Evolutionary conservation across 2,329 filamentous ascomycete species (phyloP).

Genomic region (Trichoderma pleuroti): DNA sequence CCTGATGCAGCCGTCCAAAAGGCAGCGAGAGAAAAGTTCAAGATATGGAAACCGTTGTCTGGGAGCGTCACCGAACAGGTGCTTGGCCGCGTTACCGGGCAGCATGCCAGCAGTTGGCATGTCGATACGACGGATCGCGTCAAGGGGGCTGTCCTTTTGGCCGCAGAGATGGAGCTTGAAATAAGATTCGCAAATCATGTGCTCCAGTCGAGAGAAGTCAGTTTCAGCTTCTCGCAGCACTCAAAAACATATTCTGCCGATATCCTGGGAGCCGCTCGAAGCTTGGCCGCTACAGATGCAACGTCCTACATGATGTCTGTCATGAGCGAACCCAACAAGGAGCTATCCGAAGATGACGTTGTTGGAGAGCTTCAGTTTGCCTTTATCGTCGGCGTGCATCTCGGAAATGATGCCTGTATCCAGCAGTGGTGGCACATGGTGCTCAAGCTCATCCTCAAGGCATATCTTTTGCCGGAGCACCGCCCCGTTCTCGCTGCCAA

Average conservation of each 20-base stretch:
- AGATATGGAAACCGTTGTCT: constrained; percentile 53
- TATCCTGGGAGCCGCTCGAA: constrained; percentile 37
- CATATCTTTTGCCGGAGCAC: constrained; percentile 42
- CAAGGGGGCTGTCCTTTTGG: constrained; percentile 40
- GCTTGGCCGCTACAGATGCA: constrained; percentile 46
- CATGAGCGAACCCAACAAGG: constrained; percentile 31
- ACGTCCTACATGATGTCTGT: constrained; percentile 44
- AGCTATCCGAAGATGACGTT: constrained; percentile 41
- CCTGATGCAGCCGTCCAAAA: constrained; percentile 16
- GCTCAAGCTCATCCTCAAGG: constrained; percentile 49
- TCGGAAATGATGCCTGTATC: constrained; percentile 57
- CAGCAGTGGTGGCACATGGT: constrained; percentile 61
- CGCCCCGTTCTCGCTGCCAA: constrained; percentile 43
- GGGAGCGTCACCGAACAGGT: constrained; percentile 43
- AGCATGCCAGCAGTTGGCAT: constrained; percentile 44
- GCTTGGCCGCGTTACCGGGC: constrained; percentile 47
- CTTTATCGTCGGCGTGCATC: constrained; percentile 54
- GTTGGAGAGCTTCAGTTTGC: constrained; percentile 60
- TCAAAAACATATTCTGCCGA: constrained; percentile 42
- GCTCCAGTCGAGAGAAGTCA: constrained; percentile 41
- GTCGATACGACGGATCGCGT: constrained; percentile 53
- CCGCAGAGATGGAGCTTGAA: constrained; percentile 40
- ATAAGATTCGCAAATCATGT: constrained; percentile 34
- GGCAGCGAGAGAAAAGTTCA: constrained; percentile 26
- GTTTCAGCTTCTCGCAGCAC: constrained; percentile 46